phyloP scores from a whole-genome alignment of 257 asterid genomes.

The Gentiana macrophylla region DNA sequence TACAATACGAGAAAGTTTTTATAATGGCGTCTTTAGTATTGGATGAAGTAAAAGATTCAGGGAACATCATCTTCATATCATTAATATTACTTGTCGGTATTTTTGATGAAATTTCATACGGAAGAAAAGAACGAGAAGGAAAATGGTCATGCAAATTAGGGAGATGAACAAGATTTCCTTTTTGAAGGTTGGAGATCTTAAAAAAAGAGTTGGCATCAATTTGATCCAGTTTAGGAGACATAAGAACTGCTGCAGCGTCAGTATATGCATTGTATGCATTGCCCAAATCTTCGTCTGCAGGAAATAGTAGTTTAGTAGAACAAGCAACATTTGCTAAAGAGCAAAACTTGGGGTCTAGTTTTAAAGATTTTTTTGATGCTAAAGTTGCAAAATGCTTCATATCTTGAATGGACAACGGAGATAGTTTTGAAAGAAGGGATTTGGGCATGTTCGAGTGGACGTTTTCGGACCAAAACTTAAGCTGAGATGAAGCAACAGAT shows the following conservation, averaged over 20 bases:
- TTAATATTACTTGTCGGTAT: slow-evolving; percentile 5
- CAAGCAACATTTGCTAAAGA: slow-evolving; percentile 17
- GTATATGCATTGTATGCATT: no score
- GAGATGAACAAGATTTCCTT: slow-evolving; percentile 23
- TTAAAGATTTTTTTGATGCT: slow-evolving; percentile 7
- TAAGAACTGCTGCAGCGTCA: no score
- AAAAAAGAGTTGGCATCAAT: slow-evolving; percentile 15
- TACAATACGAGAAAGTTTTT: slow-evolving; percentile 16
- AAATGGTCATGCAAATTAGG: slow-evolving; percentile 17
- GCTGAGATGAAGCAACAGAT: slow-evolving; percentile 22
- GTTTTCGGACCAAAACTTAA: slow-evolving; percentile 27
- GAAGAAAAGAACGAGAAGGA: slow-evolving; percentile 34
- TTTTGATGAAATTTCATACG: slow-evolving; percentile 20
- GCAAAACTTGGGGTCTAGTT: slow-evolving; percentile 18
- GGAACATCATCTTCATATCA: slow-evolving; percentile 7
- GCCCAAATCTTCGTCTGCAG: no score
- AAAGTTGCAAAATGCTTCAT: background rate
- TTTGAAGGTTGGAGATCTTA: slow-evolving; percentile 16
- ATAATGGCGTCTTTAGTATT: slow-evolving; percentile 13
- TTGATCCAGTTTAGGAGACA: no score
- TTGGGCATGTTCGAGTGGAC: slow-evolving; percentile 22
- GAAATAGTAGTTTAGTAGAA: background rate
- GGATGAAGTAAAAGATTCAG: slow-evolving; percentile 3
- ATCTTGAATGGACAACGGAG: slow-evolving; percentile 14
- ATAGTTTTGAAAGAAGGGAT: slow-evolving; percentile 21